These are phyloP conservation scores for Pseudonectria buxi DNA, from an alignment of 2,329 filamentous ascomycete species.

Conservation along the genomic window DNA sequence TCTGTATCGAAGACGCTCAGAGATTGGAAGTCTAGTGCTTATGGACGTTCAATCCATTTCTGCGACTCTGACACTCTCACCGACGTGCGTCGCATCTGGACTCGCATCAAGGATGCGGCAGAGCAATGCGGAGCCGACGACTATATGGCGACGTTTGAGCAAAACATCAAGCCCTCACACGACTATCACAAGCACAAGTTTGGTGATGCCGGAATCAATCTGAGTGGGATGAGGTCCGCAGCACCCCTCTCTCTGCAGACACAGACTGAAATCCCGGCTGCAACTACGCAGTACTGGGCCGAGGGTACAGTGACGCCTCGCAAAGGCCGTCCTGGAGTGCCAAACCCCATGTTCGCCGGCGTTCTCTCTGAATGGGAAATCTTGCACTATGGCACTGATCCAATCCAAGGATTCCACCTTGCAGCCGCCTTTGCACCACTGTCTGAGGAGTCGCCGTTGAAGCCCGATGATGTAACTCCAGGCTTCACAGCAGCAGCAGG, in stretches of 20 bases:
- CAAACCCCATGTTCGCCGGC: slow-evolving; percentile 41
- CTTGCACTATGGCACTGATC: slow-evolving; percentile 44
- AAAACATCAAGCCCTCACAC: slow-evolving; percentile 14
- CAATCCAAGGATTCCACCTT: slow-evolving; percentile 51
- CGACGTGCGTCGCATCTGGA: slow-evolving; percentile 34
- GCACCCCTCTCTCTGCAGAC: slow-evolving; percentile 29
- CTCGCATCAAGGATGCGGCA: slow-evolving; percentile 14
- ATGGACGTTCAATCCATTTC: slow-evolving; percentile 40
- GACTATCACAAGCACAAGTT: slow-evolving; percentile 7
- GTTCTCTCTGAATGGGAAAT: slow-evolving; percentile 27
- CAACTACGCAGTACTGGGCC: slow-evolving; percentile 29
- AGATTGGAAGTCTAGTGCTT: slow-evolving; percentile 38
- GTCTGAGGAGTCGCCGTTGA: slow-evolving; percentile 32
- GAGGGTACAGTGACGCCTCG: slow-evolving; percentile 24
- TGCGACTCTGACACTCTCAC: slow-evolving; percentile 40
- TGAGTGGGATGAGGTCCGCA: slow-evolving; percentile 30
- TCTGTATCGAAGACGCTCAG: slow-evolving; percentile 29
- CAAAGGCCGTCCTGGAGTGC: slow-evolving; percentile 9
- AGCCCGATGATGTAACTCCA: slow-evolving; percentile 9
- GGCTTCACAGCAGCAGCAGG: slow-evolving; percentile 23
- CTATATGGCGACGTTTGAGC: slow-evolving; percentile 7
- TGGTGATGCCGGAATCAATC: slow-evolving; percentile 13
- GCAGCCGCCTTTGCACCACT: slow-evolving; percentile 38
- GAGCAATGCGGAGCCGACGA: slow-evolving; percentile 6
- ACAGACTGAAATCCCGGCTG: slow-evolving; percentile 12